phyloP scores from a whole-genome alignment of 2,329 filamentous ascomycete species.

The Penicillium aurantiogriseum region DNA sequence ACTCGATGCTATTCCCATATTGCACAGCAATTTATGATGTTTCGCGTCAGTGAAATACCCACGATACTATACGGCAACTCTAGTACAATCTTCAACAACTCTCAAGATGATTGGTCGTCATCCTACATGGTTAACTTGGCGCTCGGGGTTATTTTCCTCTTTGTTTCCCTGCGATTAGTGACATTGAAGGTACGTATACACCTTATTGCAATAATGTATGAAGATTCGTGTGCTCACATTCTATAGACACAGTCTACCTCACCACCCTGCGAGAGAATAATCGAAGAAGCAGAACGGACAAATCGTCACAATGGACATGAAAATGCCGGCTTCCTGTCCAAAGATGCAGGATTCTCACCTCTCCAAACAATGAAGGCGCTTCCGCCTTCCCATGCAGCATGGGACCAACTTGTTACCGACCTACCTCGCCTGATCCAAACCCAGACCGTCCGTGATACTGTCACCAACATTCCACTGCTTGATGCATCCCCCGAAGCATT shows the following conservation, averaged over 20 bases:
- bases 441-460: not conserved
- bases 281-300: not conserved
- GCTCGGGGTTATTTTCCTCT: not conserved
- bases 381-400: not conserved
- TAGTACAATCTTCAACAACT: not conserved
- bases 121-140: not conserved
- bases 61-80: not conserved
- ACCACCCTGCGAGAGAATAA: not conserved
- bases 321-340: not conserved
- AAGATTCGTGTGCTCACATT: not conserved
- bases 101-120: not conserved
- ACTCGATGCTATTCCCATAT: not conserved
- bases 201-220: not conserved
- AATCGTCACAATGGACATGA: not conserved
- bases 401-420: not conserved
- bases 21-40: not conserved
- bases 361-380: not conserved
- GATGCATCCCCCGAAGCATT: not conserved
- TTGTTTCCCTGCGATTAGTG: not conserved
- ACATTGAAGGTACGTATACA: not conserved
- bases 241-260: not conserved
- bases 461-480: not conserved
- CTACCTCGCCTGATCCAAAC: not conserved
- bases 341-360: not conserved
- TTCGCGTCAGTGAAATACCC: not conserved